Conservation (phyloP, 805 yeast genomes). For the Wickerhamiella sergipiensis region DNA sequence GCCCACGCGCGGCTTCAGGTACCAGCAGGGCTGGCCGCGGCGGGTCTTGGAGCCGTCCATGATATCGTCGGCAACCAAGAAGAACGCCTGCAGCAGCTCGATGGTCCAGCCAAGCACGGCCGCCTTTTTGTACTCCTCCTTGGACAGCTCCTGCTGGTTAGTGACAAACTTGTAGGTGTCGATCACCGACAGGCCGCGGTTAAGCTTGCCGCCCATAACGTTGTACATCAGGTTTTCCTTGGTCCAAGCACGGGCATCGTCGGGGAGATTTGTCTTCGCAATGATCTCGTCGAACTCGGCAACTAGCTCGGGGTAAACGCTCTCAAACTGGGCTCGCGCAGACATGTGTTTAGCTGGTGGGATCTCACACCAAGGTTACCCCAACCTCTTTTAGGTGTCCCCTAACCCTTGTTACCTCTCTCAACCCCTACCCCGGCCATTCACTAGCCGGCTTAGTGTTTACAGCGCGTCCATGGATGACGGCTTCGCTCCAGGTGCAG, state of each 20-base stretch:
- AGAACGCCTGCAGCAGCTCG: slow-evolving; percentile 89
- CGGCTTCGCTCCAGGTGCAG: slow-evolving; percentile 11
- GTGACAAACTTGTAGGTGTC: slow-evolving; percentile 80
- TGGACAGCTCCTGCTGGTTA: slow-evolving; percentile 45
- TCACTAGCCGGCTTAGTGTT: neutral
- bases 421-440: too few species aligned
- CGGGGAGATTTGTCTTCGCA: slow-evolving; percentile 62
- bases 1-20: slow-evolving; percentile 59
- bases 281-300: slow-evolving; percentile 55
- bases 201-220: slow-evolving; percentile 92
- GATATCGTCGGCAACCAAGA: slow-evolving; percentile 95
- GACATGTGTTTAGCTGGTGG: neutral
- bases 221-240: slow-evolving; percentile 58
- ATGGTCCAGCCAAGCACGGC: slow-evolving; percentile 92
- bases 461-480: neutral
- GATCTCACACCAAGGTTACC: too few species aligned
- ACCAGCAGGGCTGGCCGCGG: slow-evolving; percentile 99
- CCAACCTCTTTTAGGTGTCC: too few species aligned
- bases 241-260: slow-evolving; percentile 80
- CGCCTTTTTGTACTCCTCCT: slow-evolving; percentile 64
- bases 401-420: too few species aligned
- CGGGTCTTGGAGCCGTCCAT: slow-evolving; percentile 95
- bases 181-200: slow-evolving; percentile 90
- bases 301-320: slow-evolving; percentile 64
- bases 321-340: slow-evolving; percentile 22